These are phyloP conservation scores for Colletotrichum navitas DNA, from an alignment of 2,329 filamentous ascomycete species.

Conservation along the genomic window DNA sequence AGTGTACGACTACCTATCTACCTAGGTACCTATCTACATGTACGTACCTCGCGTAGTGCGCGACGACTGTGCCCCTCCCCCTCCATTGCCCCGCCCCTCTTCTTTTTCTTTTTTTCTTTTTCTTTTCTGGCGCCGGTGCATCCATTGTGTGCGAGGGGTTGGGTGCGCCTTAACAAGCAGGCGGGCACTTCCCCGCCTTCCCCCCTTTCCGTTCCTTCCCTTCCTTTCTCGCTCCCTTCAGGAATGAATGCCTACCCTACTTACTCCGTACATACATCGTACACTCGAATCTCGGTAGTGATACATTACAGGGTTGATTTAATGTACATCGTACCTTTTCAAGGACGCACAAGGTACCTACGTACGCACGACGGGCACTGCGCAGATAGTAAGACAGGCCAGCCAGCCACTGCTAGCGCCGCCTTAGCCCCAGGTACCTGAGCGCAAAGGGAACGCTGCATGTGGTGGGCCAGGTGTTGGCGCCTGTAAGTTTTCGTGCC, in stretches of 20 bases:
- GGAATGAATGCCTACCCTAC: too few species aligned
- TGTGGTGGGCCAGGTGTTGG: conserved; percentile 26
- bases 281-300: not conserved
- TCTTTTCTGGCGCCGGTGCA: conserved; percentile 11
- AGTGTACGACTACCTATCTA: conserved; percentile 2
- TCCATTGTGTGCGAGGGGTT: conserved; percentile 38
- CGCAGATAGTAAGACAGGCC: not conserved
- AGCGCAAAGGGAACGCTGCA: conserved; percentile 4
- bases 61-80: conserved; percentile 28
- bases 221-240: not conserved
- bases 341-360: too few species aligned
- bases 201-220: too few species aligned
- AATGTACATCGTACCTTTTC: too few species aligned
- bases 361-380: not conserved
- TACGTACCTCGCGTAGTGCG: not conserved
- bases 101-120: conserved; percentile 7
- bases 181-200: not conserved
- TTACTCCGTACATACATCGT: rapidly evolving
- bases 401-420: conserved; percentile 11
- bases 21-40: too few species aligned
- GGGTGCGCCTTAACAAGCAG: conserved; percentile 25
- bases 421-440: conserved; percentile 27
- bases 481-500: conserved; percentile 26
- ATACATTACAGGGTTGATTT: too few species aligned
- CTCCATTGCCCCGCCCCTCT: conserved; percentile 29